Evolutionary conservation across 164 flowering plant species (phyloP).

Genomic region (Protea cynaroides): DNA sequence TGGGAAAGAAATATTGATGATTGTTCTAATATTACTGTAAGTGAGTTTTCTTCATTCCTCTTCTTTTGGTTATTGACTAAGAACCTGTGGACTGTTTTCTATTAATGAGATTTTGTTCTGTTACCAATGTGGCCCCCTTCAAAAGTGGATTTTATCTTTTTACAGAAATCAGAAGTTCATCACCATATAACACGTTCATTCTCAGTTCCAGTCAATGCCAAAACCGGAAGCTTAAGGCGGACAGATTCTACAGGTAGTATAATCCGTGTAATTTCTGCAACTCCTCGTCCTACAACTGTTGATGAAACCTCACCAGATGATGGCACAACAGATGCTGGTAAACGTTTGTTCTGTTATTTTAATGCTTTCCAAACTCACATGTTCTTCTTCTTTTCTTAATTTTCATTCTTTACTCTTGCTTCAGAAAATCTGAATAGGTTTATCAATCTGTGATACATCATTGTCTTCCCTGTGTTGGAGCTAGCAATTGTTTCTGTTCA

Average conservation of each 20-base stretch:
- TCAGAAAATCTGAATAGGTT: neutral
- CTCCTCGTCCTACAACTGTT: conserved; percentile 37
- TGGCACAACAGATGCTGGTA: conserved; percentile 39
- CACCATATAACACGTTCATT: conserved; percentile 53
- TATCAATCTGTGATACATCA: neutral
- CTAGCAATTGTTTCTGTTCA: too few species aligned
- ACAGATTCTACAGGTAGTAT: conserved; percentile 49
- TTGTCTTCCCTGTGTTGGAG: neutral
- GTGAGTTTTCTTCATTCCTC: conserved; percentile 12
- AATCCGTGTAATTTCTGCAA: conserved; percentile 56
- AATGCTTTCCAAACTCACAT: neutral
- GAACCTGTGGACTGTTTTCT: too few species aligned
- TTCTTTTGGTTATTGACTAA: neutral
- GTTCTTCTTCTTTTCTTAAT: neutral
- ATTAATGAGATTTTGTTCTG: neutral
- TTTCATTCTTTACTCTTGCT: neutral
- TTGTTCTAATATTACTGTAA: conserved; percentile 36
- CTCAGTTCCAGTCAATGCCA: conserved; percentile 68
- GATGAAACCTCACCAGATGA: conserved; percentile 31
- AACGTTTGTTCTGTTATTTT: conserved; percentile 6
- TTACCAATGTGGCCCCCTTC: neutral
- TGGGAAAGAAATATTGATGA: conserved; percentile 22
- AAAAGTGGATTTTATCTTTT: conserved; percentile 12
- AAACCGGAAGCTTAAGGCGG: conserved; percentile 45
- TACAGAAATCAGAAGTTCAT: conserved; percentile 42